These are phyloP conservation scores for Sequoiadendron giganteum DNA, from an alignment of 75 land plant genomes.

Conservation along the genomic window DNA sequence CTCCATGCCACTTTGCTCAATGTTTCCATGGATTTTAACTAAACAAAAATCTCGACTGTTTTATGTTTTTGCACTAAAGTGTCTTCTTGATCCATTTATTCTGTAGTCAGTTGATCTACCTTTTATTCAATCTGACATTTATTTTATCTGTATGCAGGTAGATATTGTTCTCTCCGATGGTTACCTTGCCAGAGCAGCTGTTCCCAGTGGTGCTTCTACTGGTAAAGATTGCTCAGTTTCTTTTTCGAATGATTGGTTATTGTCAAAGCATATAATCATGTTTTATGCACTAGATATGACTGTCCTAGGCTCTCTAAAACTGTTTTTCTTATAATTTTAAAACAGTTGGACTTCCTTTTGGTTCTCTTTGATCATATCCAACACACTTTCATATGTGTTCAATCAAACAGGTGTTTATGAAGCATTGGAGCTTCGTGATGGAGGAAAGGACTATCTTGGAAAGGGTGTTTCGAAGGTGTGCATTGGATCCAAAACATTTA, in stretches of 20 bases:
- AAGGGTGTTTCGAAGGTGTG: slow-evolving; percentile 88
- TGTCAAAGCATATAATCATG: neutral
- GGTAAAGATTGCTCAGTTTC: slow-evolving; percentile 33
- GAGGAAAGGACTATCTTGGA: slow-evolving; percentile 94
- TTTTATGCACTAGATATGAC: neutral
- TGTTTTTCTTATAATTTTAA: neutral
- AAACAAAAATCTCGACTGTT: no score
- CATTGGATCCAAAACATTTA: neutral
- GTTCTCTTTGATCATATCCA: neutral
- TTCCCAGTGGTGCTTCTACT: slow-evolving; percentile 98
- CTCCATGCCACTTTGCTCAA: neutral
- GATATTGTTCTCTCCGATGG: slow-evolving; percentile 61
- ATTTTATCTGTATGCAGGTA: slow-evolving; percentile 30
- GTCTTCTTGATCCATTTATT: neutral
- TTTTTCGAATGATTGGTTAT: neutral
- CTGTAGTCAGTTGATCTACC: neutral
- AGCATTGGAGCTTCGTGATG: slow-evolving; percentile 92
- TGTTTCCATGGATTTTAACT: neutral
- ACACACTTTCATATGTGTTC: neutral
- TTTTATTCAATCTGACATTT: neutral
- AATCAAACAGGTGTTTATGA: slow-evolving; percentile 71
- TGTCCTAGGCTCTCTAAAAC: neutral
- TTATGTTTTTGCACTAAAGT: no score
- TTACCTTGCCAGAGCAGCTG: slow-evolving; percentile 73
- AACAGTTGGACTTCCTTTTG: neutral